Evolutionary conservation across 768 basidiomycete genomes (phyloP).

Genomic region (Xerocomus spinulosus): DNA sequence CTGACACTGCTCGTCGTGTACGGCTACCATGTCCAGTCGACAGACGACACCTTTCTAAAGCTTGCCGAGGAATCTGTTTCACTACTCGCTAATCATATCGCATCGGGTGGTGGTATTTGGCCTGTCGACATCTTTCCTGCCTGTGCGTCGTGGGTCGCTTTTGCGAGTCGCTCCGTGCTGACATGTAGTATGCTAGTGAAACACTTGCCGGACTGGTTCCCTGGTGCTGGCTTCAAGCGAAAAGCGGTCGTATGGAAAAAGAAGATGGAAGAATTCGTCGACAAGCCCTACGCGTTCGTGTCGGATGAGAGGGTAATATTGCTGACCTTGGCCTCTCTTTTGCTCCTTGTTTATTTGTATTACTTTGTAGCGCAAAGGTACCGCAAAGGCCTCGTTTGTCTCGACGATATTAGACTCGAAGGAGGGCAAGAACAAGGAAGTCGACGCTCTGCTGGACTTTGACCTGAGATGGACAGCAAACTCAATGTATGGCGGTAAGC

Average conservation of each 20-base stretch:
- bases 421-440: background rate
- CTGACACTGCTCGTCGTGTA: slow-evolving; percentile 59
- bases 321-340: no score
- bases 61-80: slow-evolving; percentile 42
- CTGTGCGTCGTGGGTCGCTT: no score
- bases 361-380: slow-evolving; percentile 31
- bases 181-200: slow-evolving; percentile 34
- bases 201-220: slow-evolving; percentile 60
- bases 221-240: slow-evolving; percentile 61
- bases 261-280: slow-evolving; percentile 59
- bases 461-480: slow-evolving; percentile 82
- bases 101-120: slow-evolving; percentile 41
- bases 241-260: slow-evolving; percentile 60
- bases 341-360: background rate
- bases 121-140: slow-evolving; percentile 38
- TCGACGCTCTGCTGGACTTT: slow-evolving; percentile 44
- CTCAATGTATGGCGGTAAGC: slow-evolving; percentile 61
- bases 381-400: slow-evolving; percentile 38
- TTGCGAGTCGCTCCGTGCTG: no score
- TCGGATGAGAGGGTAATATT: slow-evolving; percentile 49
- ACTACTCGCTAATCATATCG: slow-evolving; percentile 41
- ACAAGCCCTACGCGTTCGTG: slow-evolving; percentile 57
- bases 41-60: slow-evolving; percentile 38
- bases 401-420: slow-evolving; percentile 48
- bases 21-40: slow-evolving; percentile 45